Evolutionary conservation across 202 grass and related monocot genomes (phyloP), one percentile per base, ranked within the genome.

Genomic region (Eragrostis tef): DNA sequence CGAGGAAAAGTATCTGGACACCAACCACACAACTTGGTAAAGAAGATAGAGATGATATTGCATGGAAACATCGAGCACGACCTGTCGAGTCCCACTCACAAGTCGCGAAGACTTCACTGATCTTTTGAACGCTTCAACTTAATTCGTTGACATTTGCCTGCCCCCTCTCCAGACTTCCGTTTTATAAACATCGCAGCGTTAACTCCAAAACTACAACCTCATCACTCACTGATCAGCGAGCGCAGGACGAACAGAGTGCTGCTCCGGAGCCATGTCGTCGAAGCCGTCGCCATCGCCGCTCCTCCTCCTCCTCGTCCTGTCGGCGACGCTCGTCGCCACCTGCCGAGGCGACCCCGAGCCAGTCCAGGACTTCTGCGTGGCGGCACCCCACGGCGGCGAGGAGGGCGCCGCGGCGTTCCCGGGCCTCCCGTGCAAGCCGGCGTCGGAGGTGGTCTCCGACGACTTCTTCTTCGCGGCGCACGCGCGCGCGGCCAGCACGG

Each of bases 291-390:
- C 54, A 0, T 1, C 59, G 4, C 21, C 43, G 61, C 15, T 63
- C 26, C 39, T 83, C 15, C 14, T 94, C 3, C 31, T 82, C 8
- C 9, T 86, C n/a, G n/a, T n/a, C 6, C 17, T 77, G 34, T 20
- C 42, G 16, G 16, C 62, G 10, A 3, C 49, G 49, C 29, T 85
- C n/a, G 42, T 54, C 12, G 77, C 66, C 45, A 76, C 61, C 26
- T 80, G 83, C 70, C 14, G 9, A 1, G 87, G 60, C 6, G 94
- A 97, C 73, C 87, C 89, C 0, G 89, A 94, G 17, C 89, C 84
- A 11, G 79, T 97, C 6, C 87, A 92, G 64, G 94, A 97, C 81
- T 97, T 97, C 74, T 97, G 91, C 85, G 94, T 97, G 43, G 94
- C 89, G 4, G 47, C 58, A 71, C 20, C 9, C 11, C 11, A 39